phyloP scores from a whole-genome alignment of 164 flowering plant genomes.

The Tetracentron sinense region DNA sequence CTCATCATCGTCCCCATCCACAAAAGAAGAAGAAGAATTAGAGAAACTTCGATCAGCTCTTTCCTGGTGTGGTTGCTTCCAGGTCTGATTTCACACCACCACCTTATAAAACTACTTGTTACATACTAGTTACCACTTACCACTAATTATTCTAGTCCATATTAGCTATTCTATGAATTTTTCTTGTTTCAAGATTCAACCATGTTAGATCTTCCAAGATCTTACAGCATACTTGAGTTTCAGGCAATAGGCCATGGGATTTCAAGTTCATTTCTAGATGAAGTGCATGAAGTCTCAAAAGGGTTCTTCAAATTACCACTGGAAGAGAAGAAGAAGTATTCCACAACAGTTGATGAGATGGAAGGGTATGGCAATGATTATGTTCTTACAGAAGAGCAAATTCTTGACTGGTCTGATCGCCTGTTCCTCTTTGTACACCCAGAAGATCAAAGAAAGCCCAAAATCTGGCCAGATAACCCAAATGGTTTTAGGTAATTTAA shows the following conservation, averaged over 20 bases:
- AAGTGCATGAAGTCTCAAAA: background rate
- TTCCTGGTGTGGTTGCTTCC: background rate
- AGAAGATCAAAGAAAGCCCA: constrained; percentile 19
- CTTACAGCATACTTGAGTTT: background rate
- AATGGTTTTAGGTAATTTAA: constrained; percentile 21
- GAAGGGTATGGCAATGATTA: constrained; percentile 27
- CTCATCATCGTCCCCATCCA: background rate
- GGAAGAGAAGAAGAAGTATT: constrained; percentile 3
- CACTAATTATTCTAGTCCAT: too few species aligned
- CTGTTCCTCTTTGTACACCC: constrained; percentile 13
- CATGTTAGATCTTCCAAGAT: too few species aligned
- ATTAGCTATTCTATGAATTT: too few species aligned
- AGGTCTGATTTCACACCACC: too few species aligned
- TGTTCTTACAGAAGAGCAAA: constrained; percentile 15
- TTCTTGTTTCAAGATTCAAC: too few species aligned
- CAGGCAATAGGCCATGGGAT: constrained; percentile 4
- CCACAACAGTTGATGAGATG: constrained; percentile 12
- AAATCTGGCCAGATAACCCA: constrained; percentile 28
- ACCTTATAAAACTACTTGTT: too few species aligned
- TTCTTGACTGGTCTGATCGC: constrained; percentile 26
- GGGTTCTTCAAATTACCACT: background rate
- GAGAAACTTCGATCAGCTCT: background rate
- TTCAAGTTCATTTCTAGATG: background rate
- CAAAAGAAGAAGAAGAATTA: background rate
- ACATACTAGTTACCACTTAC: too few species aligned